Conservation (phyloP, 306 rosid species). For the Benincasa hispida region DNA sequence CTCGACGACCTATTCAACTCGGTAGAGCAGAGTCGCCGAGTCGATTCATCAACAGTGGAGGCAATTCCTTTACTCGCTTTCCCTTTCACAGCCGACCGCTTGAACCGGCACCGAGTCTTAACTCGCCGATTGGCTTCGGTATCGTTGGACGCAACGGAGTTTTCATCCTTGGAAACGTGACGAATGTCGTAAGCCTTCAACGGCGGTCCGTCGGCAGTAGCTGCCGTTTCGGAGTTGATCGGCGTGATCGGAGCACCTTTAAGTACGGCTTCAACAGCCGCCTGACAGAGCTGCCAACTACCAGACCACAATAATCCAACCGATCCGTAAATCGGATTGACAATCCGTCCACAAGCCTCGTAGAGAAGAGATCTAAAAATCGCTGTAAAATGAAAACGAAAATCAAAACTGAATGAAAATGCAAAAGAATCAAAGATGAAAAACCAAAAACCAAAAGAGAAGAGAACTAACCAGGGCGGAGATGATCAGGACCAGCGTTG, state of each 20-base stretch:
- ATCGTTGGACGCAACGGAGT: slow-evolving; percentile 45
- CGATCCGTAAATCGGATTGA: slow-evolving; percentile 92
- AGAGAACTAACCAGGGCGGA: slow-evolving; percentile 58
- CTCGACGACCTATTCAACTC: slow-evolving; percentile 57
- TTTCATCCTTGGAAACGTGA: slow-evolving; percentile 80
- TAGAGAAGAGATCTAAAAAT: slow-evolving; percentile 77
- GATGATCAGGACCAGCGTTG: slow-evolving; percentile 91
- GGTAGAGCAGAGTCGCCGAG: slow-evolving; percentile 5
- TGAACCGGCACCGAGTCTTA: slow-evolving; percentile 59
- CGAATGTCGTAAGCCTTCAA: slow-evolving; percentile 86
- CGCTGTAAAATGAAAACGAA: slow-evolving; percentile 18
- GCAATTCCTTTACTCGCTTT: slow-evolving; percentile 19
- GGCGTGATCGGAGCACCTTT: slow-evolving; percentile 79
- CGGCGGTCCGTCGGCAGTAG: slow-evolving; percentile 63
- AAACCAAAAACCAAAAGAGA: background rate
- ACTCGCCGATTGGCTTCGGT: slow-evolving; percentile 19
- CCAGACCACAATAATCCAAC: slow-evolving; percentile 97
- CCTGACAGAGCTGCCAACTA: slow-evolving; percentile 91
- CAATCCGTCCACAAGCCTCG: slow-evolving; percentile 91
- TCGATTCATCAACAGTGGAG: background rate
- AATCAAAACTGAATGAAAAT: background rate
- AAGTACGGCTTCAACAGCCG: slow-evolving; percentile 83
- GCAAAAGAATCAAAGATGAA: background rate
- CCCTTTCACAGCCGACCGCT: slow-evolving; percentile 30
- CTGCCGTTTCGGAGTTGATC: slow-evolving; percentile 67